phyloP scores from a whole-genome alignment of 2,329 filamentous ascomycete genomes.

The Penicillium sp. region DNA sequence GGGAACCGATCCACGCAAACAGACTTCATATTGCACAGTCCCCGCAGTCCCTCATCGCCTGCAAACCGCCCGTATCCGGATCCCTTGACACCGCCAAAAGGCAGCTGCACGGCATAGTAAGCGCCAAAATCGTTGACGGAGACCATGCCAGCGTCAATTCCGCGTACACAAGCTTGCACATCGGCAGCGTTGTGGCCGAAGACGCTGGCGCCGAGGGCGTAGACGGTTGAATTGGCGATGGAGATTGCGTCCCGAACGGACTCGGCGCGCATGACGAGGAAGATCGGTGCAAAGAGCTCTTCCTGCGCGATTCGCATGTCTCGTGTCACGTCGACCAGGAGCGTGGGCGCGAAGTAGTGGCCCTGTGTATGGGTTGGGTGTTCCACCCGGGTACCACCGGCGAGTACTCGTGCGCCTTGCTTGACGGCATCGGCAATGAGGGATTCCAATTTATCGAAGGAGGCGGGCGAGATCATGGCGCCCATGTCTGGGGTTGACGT shows the following conservation, averaged over 20 bases:
- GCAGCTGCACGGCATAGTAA: constrained; percentile 88
- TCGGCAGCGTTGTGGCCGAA: constrained; percentile 66
- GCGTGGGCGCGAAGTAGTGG: constrained; percentile 88
- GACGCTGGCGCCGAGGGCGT: constrained; percentile 82
- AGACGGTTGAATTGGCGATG: constrained; percentile 77
- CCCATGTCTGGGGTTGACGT: constrained; percentile 63
- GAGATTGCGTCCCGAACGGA: constrained; percentile 63
- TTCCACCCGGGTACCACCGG: constrained; percentile 65
- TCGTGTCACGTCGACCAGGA: constrained; percentile 82
- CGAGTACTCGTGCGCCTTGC: constrained; percentile 73
- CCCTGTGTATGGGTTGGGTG: constrained; percentile 72
- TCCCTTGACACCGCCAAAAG: constrained; percentile 85
- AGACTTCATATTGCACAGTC: constrained; percentile 80
- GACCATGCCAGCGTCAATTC: constrained; percentile 80
- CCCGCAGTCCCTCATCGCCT: constrained; percentile 78
- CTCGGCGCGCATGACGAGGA: constrained; percentile 71
- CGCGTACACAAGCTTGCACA: constrained; percentile 59
- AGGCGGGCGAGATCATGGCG: constrained; percentile 76
- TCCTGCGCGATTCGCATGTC: constrained; percentile 82
- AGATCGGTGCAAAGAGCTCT: constrained; percentile 90
- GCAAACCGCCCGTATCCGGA: constrained; percentile 92
- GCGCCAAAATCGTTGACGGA: constrained; percentile 92
- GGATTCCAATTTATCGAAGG: constrained; percentile 68
- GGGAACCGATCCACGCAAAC: constrained; percentile 71
- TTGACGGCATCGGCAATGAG: constrained; percentile 72